Percentiles rank a stretch among this genome's conserved stretches.
Evolutionary conservation across 805 yeast species (phyloP).

Genomic region (Yarrowia bubula): DNA sequence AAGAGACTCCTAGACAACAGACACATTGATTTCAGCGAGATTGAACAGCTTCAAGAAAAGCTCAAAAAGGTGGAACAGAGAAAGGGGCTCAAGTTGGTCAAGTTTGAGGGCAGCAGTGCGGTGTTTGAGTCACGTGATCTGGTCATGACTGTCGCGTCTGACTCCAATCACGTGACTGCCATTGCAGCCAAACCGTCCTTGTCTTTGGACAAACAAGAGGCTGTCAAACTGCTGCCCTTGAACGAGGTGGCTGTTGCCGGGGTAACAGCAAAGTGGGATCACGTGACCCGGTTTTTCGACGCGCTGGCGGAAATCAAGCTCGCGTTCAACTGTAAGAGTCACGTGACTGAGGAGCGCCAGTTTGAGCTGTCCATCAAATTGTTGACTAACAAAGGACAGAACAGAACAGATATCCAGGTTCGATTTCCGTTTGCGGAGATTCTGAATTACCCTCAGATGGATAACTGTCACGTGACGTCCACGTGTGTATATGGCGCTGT

Average conservation of each 20-base stretch:
- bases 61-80: neutral
- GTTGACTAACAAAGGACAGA: neutral
- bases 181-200: neutral
- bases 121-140: slow-evolving; percentile 3
- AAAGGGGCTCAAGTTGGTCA: neutral
- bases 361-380: neutral
- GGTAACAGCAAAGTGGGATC: neutral
- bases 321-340: neutral
- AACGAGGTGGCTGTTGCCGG: neutral
- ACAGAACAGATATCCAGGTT: neutral
- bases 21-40: neutral
- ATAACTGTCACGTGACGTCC: neutral
- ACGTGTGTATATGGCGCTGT: neutral
- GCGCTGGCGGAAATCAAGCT: neutral
- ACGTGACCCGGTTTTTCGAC: neutral
- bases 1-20: neutral
- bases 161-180: neutral
- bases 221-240: neutral
- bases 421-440: neutral
- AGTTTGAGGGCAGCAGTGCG: neutral
- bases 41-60: slow-evolving; percentile 6
- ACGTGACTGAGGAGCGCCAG: neutral
- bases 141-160: neutral
- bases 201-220: neutral
- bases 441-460: neutral